phyloP scores from a whole-genome alignment of 106 monocot genomes.

The Acorus calamus region DNA sequence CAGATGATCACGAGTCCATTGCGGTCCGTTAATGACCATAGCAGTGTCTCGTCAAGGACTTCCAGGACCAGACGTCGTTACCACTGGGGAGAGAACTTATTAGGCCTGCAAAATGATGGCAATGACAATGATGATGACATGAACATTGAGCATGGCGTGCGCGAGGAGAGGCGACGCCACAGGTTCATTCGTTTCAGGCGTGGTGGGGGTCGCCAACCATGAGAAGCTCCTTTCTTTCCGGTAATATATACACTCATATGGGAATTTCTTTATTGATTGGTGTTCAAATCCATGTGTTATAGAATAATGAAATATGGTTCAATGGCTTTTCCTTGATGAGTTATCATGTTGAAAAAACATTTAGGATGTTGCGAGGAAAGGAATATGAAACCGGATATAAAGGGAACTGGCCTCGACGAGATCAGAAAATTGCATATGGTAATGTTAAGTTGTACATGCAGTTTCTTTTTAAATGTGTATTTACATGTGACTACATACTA shows the following conservation, averaged over 20 bases:
- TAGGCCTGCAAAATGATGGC: slow-evolving; percentile 31
- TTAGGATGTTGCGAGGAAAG: too few relatives aligned
- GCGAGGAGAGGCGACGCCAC: slow-evolving; percentile 36
- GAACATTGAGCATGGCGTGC: slow-evolving; percentile 12
- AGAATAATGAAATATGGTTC: too few relatives aligned
- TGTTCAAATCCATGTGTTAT: slow-evolving; percentile 1
- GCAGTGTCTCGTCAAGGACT: slow-evolving; percentile 21
- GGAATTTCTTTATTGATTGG: not conserved
- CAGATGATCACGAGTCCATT: slow-evolving; percentile 47
- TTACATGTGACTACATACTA: too few relatives aligned
- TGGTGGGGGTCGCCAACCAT: slow-evolving; percentile 13
- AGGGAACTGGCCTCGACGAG: too few relatives aligned
- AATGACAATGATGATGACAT: slow-evolving; percentile 25
- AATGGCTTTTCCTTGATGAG: too few relatives aligned
- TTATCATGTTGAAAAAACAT: too few relatives aligned
- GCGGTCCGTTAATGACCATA: slow-evolving; percentile 26
- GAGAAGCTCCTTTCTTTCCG: not conserved
- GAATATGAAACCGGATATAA: too few relatives aligned
- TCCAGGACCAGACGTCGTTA: slow-evolving; percentile 35
- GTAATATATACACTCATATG: slow-evolving; percentile 1
- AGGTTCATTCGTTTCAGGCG: slow-evolving; percentile 29
- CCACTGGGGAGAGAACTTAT: slow-evolving; percentile 73
- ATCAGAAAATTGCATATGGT: too few relatives aligned
- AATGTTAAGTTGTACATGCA: too few relatives aligned
- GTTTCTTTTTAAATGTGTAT: too few relatives aligned